phyloP scores from a whole-genome alignment of 768 basidiomycete genomes.

The Mycena haematopus region DNA sequence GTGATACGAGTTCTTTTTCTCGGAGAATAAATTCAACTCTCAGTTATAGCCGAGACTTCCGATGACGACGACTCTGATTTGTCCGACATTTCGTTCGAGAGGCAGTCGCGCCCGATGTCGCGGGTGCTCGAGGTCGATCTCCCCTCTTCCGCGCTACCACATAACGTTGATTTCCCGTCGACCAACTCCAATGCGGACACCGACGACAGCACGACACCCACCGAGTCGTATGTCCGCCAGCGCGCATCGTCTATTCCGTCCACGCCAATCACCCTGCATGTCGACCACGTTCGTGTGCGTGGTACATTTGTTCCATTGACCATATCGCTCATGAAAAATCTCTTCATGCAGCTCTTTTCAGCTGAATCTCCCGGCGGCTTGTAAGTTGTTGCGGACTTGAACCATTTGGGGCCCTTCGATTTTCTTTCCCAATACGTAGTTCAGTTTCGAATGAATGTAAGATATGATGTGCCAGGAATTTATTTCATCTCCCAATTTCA shows the following conservation, averaged over 20 bases:
- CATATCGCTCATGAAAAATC: background rate
- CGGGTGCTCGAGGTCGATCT: slow-evolving; percentile 10
- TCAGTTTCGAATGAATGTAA: background rate
- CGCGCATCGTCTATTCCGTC: slow-evolving; percentile 35
- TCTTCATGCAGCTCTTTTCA: slow-evolving; percentile 33
- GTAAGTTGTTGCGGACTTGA: slow-evolving; percentile 11
- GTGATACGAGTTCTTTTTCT: background rate
- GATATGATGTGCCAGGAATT: background rate
- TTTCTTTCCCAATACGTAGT: slow-evolving; percentile 20
- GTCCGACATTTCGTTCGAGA: slow-evolving; percentile 11
- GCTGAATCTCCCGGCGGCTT: slow-evolving; percentile 35
- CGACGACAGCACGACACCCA: slow-evolving; percentile 20
- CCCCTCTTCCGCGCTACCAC: slow-evolving; percentile 1
- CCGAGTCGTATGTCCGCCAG: slow-evolving; percentile 17
- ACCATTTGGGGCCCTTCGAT: slow-evolving; percentile 20
- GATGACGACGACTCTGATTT: slow-evolving; percentile 14
- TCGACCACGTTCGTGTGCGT: slow-evolving; percentile 32
- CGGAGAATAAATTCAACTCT: background rate
- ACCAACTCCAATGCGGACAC: slow-evolving; percentile 11
- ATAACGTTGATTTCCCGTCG: slow-evolving; percentile 8
- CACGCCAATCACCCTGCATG: slow-evolving; percentile 30
- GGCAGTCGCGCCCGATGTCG: slow-evolving; percentile 3
- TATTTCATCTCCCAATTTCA: background rate
- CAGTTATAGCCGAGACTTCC: background rate
- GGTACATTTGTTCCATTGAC: background rate